Conservation (phyloP, 2,329 filamentous ascomycete species). For the Microascus cirrosus region DNA sequence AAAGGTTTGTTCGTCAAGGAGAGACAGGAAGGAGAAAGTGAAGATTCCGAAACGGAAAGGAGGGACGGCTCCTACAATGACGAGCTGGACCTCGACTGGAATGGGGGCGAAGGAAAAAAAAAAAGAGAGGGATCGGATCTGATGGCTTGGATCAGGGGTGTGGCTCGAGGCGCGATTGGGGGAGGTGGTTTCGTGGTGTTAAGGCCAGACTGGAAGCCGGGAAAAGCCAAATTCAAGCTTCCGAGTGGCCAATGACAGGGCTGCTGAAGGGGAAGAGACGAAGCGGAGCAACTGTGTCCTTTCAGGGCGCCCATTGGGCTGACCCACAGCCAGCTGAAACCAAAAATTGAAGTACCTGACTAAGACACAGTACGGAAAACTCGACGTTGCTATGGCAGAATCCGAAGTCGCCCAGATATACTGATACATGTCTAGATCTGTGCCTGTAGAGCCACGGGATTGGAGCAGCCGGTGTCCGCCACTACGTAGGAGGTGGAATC, state of each 20-base stretch:
- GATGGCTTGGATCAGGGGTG: neutral
- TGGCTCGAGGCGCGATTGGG: neutral
- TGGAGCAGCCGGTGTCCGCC: too few relatives aligned
- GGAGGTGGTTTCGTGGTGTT: neutral
- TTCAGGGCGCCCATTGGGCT: neutral
- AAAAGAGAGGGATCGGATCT: neutral
- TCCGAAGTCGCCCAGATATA: neutral
- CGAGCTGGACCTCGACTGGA: neutral
- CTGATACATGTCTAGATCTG: neutral
- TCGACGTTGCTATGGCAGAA: neutral
- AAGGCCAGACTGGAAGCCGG: constrained; percentile 4
- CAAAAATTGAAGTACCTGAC: neutral
- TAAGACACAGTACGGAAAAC: neutral
- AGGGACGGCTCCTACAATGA: neutral
- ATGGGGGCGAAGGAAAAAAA: neutral
- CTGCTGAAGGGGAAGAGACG: neutral
- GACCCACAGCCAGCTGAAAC: neutral
- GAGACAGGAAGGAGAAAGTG: neutral
- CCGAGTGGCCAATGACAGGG: neutral
- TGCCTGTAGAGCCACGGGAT: too few relatives aligned
- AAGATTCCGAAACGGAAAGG: neutral
- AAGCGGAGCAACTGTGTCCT: constrained; percentile 5
- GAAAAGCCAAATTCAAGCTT: neutral
- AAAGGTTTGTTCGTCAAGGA: neutral
- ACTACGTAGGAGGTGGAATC: neutral